Evolutionary conservation across 805 yeast genomes (phyloP).

Genomic region (Wickerhamiella azyma): DNA sequence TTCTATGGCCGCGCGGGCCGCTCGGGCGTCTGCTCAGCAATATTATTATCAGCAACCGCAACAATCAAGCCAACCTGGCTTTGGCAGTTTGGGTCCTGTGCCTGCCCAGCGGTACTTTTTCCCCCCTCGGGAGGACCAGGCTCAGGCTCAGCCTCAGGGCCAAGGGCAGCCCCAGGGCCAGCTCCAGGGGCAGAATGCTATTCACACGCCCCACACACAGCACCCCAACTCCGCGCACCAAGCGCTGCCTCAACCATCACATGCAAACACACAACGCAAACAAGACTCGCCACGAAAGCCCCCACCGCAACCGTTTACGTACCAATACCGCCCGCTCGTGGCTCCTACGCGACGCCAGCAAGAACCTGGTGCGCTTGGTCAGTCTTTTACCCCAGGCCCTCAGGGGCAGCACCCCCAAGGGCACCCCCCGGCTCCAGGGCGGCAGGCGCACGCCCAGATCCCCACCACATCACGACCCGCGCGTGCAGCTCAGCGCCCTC

Average conservation of each 20-base stretch:
- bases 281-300: neutral
- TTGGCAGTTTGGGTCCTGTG: neutral
- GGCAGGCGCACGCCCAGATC: too few species aligned
- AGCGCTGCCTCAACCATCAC: neutral
- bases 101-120: neutral
- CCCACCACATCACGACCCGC: too few species aligned
- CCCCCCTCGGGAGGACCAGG: neutral
- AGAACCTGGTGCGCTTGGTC: neutral
- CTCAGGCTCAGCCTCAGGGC: neutral
- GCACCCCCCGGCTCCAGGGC: too few species aligned
- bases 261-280: neutral
- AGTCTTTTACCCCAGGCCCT: neutral
- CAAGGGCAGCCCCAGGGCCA: too few species aligned
- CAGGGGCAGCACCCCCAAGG: too few species aligned
- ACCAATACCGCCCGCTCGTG: neutral
- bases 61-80: neutral
- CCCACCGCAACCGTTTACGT: neutral
- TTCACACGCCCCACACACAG: neutral
- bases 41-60: neutral
- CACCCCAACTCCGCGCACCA: neutral
- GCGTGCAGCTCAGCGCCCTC: too few species aligned
- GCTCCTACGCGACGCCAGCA: neutral
- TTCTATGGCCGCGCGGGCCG: slow-evolving; percentile 5
- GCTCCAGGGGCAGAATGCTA: too few species aligned
- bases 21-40: neutral